phyloP scores from a whole-genome alignment of 2,329 filamentous ascomycete species.

The Neoarthrinium moseri region DNA sequence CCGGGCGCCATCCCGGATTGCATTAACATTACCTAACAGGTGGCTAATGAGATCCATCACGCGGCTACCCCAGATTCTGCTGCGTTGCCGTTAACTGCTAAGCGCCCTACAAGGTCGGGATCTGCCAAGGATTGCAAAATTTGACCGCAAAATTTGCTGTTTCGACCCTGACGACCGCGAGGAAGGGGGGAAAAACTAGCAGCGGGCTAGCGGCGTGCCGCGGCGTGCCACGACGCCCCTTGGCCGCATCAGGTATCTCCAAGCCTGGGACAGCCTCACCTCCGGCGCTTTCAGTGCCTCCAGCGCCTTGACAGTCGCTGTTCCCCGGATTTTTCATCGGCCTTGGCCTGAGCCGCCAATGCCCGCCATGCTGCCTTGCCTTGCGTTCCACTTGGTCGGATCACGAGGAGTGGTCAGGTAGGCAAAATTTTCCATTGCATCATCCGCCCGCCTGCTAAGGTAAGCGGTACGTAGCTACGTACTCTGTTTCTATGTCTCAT shows the following conservation, averaged over 20 bases:
- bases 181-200: too few species aligned
- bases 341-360: conserved; percentile 1
- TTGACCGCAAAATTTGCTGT: neutral
- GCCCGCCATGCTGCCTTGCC: neutral
- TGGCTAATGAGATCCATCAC: conserved; percentile 14
- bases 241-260: conserved; percentile 1
- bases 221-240: neutral
- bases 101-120: conserved; percentile 9
- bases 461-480: conserved; percentile 7
- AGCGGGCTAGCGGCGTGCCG: neutral
- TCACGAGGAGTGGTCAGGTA: neutral
- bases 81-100: conserved; percentile 15
- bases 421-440: neutral
- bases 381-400: neutral
- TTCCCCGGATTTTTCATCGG: conserved; percentile 1
- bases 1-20: neutral
- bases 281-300: conserved; percentile 2
- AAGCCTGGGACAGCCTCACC: neutral
- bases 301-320: neutral
- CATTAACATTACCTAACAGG: conserved; percentile 9
- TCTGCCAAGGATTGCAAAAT: conserved; percentile 11
- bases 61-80: conserved; percentile 14
- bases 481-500: neutral
- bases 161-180: neutral
- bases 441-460: neutral